phyloP scores from a whole-genome alignment of 768 basidiomycete species.

The Lentinula raphanica region DNA sequence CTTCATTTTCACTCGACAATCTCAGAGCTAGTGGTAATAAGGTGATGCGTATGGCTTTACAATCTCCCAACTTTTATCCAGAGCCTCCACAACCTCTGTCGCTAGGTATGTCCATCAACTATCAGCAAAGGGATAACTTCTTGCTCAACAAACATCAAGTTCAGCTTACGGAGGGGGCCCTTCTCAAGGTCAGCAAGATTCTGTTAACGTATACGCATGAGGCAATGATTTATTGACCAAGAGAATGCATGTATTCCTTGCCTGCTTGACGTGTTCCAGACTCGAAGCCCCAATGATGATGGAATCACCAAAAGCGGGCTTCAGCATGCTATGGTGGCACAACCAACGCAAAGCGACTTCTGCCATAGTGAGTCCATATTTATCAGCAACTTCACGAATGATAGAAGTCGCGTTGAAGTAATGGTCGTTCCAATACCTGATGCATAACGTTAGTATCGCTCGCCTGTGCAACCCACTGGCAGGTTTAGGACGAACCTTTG shows the following conservation, averaged over 20 bases:
- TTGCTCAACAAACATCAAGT: no score
- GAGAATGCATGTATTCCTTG: neutral
- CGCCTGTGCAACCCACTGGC: neutral
- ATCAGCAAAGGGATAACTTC: no score
- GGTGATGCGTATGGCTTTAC: neutral
- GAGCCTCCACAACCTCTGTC: neutral
- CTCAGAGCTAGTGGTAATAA: neutral
- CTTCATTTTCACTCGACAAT: neutral
- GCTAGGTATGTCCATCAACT: neutral
- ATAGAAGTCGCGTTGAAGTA: constrained; percentile 45
- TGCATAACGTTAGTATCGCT: neutral
- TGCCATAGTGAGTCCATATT: constrained; percentile 40
- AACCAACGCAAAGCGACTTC: constrained; percentile 61
- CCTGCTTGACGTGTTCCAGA: constrained; percentile 15
- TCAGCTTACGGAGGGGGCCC: neutral
- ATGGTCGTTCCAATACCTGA: constrained; percentile 49
- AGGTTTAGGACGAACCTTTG: neutral
- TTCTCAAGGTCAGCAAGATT: constrained; percentile 6
- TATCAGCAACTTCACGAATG: constrained; percentile 40
- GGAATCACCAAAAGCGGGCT: constrained; percentile 42
- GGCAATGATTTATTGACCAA: no score
- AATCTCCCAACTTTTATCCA: neutral
- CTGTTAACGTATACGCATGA: neutral
- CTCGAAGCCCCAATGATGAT: constrained; percentile 63
- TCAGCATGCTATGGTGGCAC: constrained; percentile 49